phyloP scores from a whole-genome alignment of 805 yeast species.

The Candida wancherniae region DNA sequence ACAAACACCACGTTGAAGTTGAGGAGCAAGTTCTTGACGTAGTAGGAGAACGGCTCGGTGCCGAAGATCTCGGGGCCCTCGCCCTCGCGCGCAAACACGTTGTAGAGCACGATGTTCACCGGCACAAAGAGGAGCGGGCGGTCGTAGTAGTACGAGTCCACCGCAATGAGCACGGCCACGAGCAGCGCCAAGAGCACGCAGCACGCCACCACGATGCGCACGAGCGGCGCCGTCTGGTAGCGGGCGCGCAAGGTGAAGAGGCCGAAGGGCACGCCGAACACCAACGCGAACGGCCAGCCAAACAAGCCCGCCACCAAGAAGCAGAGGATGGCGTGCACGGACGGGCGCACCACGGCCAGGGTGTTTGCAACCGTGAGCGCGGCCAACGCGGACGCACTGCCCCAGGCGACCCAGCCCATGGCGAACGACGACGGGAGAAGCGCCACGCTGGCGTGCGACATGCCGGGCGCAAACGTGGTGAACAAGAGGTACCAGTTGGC shows the following conservation, averaged over 20 bases:
- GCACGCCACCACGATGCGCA: conserved; percentile 9
- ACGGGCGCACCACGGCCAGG: conserved; percentile 7
- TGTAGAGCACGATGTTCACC: conserved; percentile 75
- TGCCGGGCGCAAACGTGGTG: conserved; percentile 66
- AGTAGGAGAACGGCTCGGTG: conserved; percentile 72
- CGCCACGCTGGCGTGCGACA: conserved; percentile 86
- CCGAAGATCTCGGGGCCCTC: conserved; percentile 93
- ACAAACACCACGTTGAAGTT: conserved; percentile 62
- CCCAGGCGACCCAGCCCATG: conserved; percentile 41
- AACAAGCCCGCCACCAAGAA: conserved; percentile 64
- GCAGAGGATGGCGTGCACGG: conserved; percentile 24
- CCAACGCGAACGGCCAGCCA: conserved; percentile 90
- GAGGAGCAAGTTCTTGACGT: conserved; percentile 59
- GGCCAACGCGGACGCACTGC: conserved; percentile 35
- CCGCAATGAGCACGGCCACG: conserved; percentile 24
- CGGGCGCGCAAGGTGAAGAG: conserved; percentile 24
- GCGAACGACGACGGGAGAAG: conserved; percentile 80
- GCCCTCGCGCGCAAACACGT: conserved; percentile 62
- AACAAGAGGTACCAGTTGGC: conserved; percentile 63
- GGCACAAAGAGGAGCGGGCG: conserved; percentile 63
- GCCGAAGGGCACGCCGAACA: conserved; percentile 58
- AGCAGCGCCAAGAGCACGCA: conserved; percentile 16
- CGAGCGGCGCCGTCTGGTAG: conserved; percentile 12
- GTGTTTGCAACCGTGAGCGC: conserved; percentile 12
- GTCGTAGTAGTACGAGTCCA: conserved; percentile 61